Evolutionary conservation across 2,329 filamentous ascomycete species (phyloP).

Genomic region (Laburnicola sp.): DNA sequence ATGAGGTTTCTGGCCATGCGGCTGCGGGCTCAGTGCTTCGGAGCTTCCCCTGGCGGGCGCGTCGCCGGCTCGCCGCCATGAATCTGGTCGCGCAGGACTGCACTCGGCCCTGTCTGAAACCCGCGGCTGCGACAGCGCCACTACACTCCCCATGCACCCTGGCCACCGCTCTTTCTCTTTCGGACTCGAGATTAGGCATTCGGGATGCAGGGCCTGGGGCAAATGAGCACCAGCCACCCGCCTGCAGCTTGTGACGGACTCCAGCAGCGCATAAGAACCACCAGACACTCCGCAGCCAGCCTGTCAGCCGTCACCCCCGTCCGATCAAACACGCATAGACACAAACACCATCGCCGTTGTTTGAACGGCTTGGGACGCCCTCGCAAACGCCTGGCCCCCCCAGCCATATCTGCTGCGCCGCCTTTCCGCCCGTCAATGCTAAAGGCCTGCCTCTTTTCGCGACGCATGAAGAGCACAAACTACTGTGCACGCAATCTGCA

Average conservation of each 20-base stretch:
- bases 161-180: background rate
- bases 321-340: no score
- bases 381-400: background rate
- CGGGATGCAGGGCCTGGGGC: background rate
- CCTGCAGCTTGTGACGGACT: background rate
- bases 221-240: background rate
- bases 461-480: conserved; percentile 2
- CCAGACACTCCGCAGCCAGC: no score
- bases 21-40: conserved; percentile 3
- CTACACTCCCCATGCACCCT: background rate
- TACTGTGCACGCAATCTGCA: no score
- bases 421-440: no score
- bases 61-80: no score
- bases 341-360: no score
- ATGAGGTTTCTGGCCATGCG: background rate
- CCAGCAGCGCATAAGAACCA: no score
- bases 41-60: no score
- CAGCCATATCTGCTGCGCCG: background rate
- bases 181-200: conserved; percentile 8
- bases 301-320: no score
- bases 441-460: no score
- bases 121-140: conserved; percentile 1
- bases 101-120: conserved; percentile 10
- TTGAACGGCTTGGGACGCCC: background rate
- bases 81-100: no score